Evolutionary conservation across 352 stramenopile genomes (phyloP).

Genomic region (Globisporangium viniferum): DNA sequence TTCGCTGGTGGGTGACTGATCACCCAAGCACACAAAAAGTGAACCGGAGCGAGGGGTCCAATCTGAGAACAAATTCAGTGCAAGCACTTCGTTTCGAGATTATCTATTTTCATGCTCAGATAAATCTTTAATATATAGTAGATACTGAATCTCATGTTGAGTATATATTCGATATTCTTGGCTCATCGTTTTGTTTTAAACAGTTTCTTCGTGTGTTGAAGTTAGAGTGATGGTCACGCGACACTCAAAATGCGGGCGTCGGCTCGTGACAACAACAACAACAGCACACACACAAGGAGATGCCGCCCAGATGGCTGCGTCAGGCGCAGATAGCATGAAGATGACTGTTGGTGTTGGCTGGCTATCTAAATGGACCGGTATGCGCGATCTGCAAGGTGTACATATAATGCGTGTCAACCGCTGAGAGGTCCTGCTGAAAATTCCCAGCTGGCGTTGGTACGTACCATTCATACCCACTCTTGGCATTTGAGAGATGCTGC

Average conservation of each 20-base stretch:
- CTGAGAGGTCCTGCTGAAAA: not conserved
- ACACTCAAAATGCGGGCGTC: constrained; percentile 1
- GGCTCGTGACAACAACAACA: not conserved
- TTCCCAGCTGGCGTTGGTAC: not conserved
- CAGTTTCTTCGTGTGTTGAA: constrained; percentile 5
- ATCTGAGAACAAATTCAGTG: constrained; percentile 4
- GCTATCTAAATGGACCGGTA: not conserved
- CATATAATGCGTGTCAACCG: no score
- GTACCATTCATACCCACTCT: not conserved
- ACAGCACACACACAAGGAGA: constrained; percentile 1
- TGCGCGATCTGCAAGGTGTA: no score
- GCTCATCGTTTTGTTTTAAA: not conserved
- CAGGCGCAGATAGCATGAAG: not conserved
- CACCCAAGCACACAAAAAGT: constrained; percentile 1
- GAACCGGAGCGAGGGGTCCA: not conserved
- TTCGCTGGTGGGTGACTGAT: not conserved
- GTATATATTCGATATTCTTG: not conserved
- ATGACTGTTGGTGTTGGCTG: not conserved
- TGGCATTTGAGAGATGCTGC: not conserved
- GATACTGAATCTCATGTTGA: not conserved
- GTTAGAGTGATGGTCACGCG: constrained; percentile 15
- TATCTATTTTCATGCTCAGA: not conserved
- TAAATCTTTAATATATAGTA: not conserved
- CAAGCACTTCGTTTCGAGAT: not conserved
- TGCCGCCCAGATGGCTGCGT: constrained; percentile 1